Evolutionary conservation across 78 protist species (phyloP), one percentile per base, ranked within the genome.

Genomic region (Blattamonas nauphoetae): DNA sequence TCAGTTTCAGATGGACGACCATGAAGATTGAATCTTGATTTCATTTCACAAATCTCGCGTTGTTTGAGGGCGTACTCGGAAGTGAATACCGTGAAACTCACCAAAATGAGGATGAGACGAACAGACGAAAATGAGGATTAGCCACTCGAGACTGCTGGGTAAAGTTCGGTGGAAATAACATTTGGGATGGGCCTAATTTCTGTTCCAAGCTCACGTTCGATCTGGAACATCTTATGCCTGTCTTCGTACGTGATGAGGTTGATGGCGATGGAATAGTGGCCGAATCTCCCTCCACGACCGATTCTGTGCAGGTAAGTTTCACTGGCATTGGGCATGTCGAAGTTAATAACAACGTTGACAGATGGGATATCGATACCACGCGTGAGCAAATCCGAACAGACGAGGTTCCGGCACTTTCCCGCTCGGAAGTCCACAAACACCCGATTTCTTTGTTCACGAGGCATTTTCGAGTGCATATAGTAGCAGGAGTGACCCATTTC

Each of bases 321-420:
- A 32, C 95, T 86, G 71, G 84, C 91, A 83, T 91, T 91, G 78
- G 99, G 99, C 91, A 97, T 94, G 88, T 96, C 98, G 86, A 97
- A 98, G 93, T 98, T 98, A 95, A 98, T 94, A 90, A 97, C 99
- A 1, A 98, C 99, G 88, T 97, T 97, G 83, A 98, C 99, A 0
- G 97, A 93, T 78, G 91, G 99, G 78, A 97, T 92, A 88, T 98
- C 99, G 85, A 98, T 97, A 84, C 98, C 98, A 33, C 98, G 92
- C 0, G 98, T 95, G 92, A 95, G 89, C 43, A 97, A 89, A 84
- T 97, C 94, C 1, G 99, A 94, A 55, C 95, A 94, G 45, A 98
- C 99, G n/a, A 98, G 92, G 91, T 96, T 95, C 4, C 99, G 92
- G 91, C 96, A 93, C 36, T 71, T 87, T n/a, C 98, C 98, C 42